Evolutionary conservation across 495 filamentous ascomycete species (phyloP).

Genomic region (Talaromyces liani): DNA sequence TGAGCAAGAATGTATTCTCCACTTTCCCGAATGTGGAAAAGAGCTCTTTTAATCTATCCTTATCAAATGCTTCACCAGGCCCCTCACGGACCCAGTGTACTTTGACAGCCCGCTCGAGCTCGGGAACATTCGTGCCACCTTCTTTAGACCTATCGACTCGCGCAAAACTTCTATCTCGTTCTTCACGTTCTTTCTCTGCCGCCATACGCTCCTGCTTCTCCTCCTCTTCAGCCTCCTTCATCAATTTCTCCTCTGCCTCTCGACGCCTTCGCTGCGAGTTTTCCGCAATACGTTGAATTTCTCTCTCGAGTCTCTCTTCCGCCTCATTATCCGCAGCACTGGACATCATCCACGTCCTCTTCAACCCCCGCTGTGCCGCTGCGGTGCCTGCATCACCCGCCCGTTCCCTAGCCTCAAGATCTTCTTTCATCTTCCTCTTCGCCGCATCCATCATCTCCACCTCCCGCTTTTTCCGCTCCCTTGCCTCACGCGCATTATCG

Average conservation of each 20-base stretch:
- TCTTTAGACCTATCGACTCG: slow-evolving; percentile 34
- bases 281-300: slow-evolving; percentile 57
- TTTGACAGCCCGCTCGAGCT: slow-evolving; percentile 53
- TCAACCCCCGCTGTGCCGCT: slow-evolving; percentile 29
- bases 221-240: slow-evolving; percentile 42
- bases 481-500: slow-evolving; percentile 59
- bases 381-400: slow-evolving; percentile 22
- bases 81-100: slow-evolving; percentile 50
- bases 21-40: slow-evolving; percentile 51
- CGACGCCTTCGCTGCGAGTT: slow-evolving; percentile 48
- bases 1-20: slow-evolving; percentile 46
- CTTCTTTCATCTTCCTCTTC: slow-evolving; percentile 67
- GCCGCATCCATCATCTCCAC: slow-evolving; percentile 58
- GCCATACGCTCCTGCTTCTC: slow-evolving; percentile 23
- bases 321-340: slow-evolving; percentile 42
- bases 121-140: slow-evolving; percentile 40
- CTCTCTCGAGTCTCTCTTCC: slow-evolving; percentile 50
- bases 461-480: slow-evolving; percentile 53
- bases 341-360: slow-evolving; percentile 34
- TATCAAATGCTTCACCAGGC: slow-evolving; percentile 32
- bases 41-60: slow-evolving; percentile 32
- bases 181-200: slow-evolving; percentile 28
- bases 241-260: slow-evolving; percentile 42
- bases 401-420: slow-evolving; percentile 59
- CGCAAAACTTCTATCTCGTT: slow-evolving; percentile 27